Conservation (phyloP, 257 asterid species). For the Osmanthus fragrans region DNA sequence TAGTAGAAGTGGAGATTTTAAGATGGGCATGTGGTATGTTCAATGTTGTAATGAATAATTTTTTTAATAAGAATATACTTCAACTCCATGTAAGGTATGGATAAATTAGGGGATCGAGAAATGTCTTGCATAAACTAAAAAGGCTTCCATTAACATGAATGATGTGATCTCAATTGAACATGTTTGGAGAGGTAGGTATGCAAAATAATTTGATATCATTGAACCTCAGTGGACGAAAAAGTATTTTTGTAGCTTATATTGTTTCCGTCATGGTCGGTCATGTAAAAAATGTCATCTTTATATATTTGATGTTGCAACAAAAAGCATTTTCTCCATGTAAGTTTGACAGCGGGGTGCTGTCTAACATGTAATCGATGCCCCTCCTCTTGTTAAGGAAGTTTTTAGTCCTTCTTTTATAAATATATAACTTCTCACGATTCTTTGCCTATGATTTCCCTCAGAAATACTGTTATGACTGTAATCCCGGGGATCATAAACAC, state of each 20-base stretch:
- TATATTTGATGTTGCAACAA: not conserved
- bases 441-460: not conserved
- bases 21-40: not conserved
- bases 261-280: not conserved
- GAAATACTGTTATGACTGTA: not conserved
- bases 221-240: not conserved
- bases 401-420: no score
- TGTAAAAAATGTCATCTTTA: not conserved
- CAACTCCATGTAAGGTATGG: not conserved
- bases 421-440: not conserved
- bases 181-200: not conserved
- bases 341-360: not conserved
- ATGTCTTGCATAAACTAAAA: not conserved
- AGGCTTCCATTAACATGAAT: not conserved
- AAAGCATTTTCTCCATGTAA: not conserved
- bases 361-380: not conserved
- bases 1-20: not conserved
- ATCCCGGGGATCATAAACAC: not conserved
- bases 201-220: not conserved
- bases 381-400: not conserved
- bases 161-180: not conserved
- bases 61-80: not conserved
- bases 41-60: not conserved
- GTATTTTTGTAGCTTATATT: not conserved
- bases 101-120: not conserved